Evolutionary conservation across 2,329 filamentous ascomycete genomes (phyloP).

Genomic region (Pseudofabraea citricarpa): DNA sequence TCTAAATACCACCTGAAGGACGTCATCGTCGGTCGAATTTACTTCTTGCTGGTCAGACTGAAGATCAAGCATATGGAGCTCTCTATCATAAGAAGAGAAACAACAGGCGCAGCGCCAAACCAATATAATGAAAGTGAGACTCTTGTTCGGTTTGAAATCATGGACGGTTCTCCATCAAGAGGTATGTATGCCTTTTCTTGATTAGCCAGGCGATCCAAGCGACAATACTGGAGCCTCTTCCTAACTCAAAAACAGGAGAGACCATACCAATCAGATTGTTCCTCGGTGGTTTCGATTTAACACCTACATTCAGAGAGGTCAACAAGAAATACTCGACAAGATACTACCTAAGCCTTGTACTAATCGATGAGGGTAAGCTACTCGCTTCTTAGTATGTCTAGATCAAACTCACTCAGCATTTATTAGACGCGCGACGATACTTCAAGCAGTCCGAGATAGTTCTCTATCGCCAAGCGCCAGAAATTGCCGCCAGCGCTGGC

Average conservation of each 20-base stretch:
- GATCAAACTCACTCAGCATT: too few species aligned
- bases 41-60: conserved; percentile 91
- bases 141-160: conserved; percentile 96
- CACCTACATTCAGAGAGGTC: conserved; percentile 96
- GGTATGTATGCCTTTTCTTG: neutral
- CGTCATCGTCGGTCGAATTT: conserved; percentile 97
- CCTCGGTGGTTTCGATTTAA: conserved; percentile 94
- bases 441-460: conserved; percentile 99
- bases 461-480: conserved; percentile 77
- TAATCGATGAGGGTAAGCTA: conserved; percentile 83
- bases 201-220: too few species aligned
- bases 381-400: too few species aligned
- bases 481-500: conserved; percentile 35
- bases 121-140: conserved; percentile 99
- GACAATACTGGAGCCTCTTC: too few species aligned
- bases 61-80: conserved; percentile 99
- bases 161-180: conserved; percentile 97
- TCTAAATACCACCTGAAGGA: conserved; percentile 99
- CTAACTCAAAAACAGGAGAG: conserved; percentile 47
- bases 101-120: conserved; percentile 92
- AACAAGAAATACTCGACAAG: conserved; percentile 99
- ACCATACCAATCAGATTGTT: conserved; percentile 97
- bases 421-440: conserved; percentile 85
- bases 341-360: conserved; percentile 93
- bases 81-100: conserved; percentile 94